Evolutionary conservation across 371 early-diverging fungal genomes (phyloP), one percentile per base, ranked within the genome.

Genomic region (Rhizomucor miehei): DNA sequence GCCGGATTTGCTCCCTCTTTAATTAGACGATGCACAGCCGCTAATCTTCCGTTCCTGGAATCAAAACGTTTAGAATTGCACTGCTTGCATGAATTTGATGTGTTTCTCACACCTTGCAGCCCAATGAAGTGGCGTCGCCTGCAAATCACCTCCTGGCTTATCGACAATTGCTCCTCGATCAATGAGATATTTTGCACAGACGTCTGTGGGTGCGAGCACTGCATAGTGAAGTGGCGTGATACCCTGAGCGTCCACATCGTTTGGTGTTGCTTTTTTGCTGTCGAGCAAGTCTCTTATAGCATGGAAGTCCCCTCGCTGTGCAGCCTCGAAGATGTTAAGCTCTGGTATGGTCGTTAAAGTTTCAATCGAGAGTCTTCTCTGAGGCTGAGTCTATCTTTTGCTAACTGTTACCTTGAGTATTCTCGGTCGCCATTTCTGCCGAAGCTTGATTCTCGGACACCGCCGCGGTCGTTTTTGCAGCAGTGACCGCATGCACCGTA

Each of bases 91-190:
- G 46, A 41, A 16, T 41, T 41, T 41, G 6, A 3, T 29, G 3
- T 29, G 29, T 29, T 3, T 29, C 29, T 29, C 29, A 8, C 29
- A 82, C 79, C 85, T 71, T 40, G 87, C 66, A 13, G 93, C 93
- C 97, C 96, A 96, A 54, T 94, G 95, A 48, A 95, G 64, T 10
- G 97, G 92, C 2, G 94, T 89, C 4, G 94, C 93, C 36, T 77
- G 62, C 25, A 90, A 72, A 45, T 93, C 92, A 23, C 88, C 89
- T 34, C 91, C 92, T 4, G 79, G 58, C 0, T 82, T 79, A 67
- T 96, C 86, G 13, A 94, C 74, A 19, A 83, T 74, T 0, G 93
- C 93, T 10, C 90, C 89, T 43, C 82, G 72, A 64, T 93, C 93
- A 40, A 96, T 71, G 39, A 97, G 69, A 55, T 81, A 91, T 59